Evolutionary conservation across 2,329 filamentous ascomycete species (phyloP), one percentile per base, ranked within the genome.

Genomic region (Hymenotorrendiella dingleyae): DNA sequence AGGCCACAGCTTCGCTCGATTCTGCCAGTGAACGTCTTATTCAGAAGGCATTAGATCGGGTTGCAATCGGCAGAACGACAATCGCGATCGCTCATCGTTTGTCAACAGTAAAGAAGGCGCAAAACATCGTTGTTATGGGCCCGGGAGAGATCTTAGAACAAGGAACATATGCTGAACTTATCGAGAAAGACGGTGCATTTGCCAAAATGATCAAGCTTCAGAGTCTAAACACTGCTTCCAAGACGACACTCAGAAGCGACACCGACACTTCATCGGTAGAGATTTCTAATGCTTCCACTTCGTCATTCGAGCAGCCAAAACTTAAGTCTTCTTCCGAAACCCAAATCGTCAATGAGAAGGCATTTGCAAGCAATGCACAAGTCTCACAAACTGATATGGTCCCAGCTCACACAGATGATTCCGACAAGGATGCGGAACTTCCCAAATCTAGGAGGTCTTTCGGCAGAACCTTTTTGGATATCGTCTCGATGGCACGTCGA

Each of bases 21-120:
- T 87, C 86, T 0, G 85, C 90, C 52, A 94, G 88, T 0, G 88
- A 94, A 63, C 84, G 91, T 62, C 84, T 90, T 59, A 94, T 94
- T 47, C 89, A 94, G 63, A 76, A 81, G 41, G 88, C 89, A 20
- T 76, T 97, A 21, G 81, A 84, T 42, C 86, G 76, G 12, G 79
- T 96, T 36, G 84, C 86, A n/a, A 73, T 82, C 52, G 88, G 87
- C 36, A 84, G 91, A 30, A 97, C 91, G 0, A 81, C 94, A 66
- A 77, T 97, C 46, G 88, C 96, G 36, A 96, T 97, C 67, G 91
- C 91, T 66, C 91, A 97, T 66, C 82, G 90, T 52, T 72, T 97
- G 7, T 94, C 87, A 1, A 96, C 90, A 4, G 94, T 97, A 68
- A 87, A 80, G 63, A 82, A 87, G 50, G 89, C 90, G 0, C 84